Evolutionary conservation across 768 basidiomycete genomes (phyloP).

Genomic region (Boletus fagicola): DNA sequence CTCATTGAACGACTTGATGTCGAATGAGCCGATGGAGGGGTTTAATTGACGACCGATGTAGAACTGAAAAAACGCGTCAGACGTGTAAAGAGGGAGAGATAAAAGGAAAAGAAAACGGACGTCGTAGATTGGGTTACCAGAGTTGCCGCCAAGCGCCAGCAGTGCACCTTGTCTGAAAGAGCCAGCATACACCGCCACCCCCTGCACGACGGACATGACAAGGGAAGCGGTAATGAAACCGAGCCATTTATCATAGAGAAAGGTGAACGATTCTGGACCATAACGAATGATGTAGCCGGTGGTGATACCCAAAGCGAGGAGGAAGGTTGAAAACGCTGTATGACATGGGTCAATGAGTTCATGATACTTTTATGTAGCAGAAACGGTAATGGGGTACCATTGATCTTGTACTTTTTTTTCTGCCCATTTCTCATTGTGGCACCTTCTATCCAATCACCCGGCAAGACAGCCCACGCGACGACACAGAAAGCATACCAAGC

Average conservation of each 20-base stretch:
- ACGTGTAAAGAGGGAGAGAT: not conserved
- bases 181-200: slow-evolving; percentile 59
- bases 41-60: slow-evolving; percentile 95
- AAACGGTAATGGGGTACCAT: slow-evolving; percentile 56
- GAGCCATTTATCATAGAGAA: slow-evolving; percentile 89
- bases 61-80: slow-evolving; percentile 50
- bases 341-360: not conserved
- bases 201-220: slow-evolving; percentile 76
- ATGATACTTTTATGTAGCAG: not conserved
- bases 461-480: slow-evolving; percentile 76
- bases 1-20: slow-evolving; percentile 59
- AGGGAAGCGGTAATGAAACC: slow-evolving; percentile 84
- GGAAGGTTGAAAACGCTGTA: slow-evolving; percentile 82
- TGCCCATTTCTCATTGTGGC: slow-evolving; percentile 69
- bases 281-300: slow-evolving; percentile 66
- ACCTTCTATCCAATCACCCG: slow-evolving; percentile 70
- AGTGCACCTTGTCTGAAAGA: slow-evolving; percentile 72
- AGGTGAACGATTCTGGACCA: slow-evolving; percentile 81
- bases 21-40: slow-evolving; percentile 76
- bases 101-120: slow-evolving; percentile 44
- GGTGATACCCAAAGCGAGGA: slow-evolving; percentile 74
- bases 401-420: slow-evolving; percentile 87
- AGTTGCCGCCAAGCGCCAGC: slow-evolving; percentile 91
- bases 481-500: slow-evolving; percentile 92
- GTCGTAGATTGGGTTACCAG: slow-evolving; percentile 84